Conservation (phyloP, 1,284 basidiomycete species). For the Naganishia albida region DNA sequence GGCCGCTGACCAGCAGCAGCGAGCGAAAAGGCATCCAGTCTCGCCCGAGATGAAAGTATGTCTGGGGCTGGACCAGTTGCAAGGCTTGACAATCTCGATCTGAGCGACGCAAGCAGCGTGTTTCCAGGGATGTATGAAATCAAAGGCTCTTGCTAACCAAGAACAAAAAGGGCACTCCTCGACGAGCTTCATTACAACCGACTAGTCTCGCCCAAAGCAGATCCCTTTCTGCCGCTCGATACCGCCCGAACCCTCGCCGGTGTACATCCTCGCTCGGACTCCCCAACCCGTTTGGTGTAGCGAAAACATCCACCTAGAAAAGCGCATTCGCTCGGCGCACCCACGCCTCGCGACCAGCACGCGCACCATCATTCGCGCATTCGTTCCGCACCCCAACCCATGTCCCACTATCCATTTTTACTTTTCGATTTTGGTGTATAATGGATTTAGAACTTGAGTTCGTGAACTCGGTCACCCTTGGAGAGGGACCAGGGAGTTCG, state of each 20-base stretch:
- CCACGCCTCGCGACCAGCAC: slow-evolving; percentile 4
- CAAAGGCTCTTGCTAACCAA: slow-evolving; percentile 13
- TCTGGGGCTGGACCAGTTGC: too few relatives aligned
- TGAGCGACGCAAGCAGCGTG: background rate
- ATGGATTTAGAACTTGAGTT: slow-evolving; percentile 54
- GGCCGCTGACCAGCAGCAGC: too few relatives aligned
- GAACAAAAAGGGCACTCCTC: background rate
- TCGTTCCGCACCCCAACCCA: background rate
- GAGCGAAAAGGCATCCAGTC: too few relatives aligned
- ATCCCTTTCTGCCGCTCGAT: background rate
- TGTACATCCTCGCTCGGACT: slow-evolving; percentile 15
- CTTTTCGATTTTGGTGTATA: slow-evolving; percentile 16
- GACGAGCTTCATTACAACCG: slow-evolving; percentile 22
- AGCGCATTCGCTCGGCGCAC: background rate
- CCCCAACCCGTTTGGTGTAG: slow-evolving; percentile 26
- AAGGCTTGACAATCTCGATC: background rate
- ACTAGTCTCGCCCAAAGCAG: background rate
- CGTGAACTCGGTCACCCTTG: slow-evolving; percentile 68
- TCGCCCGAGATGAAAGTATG: too few relatives aligned
- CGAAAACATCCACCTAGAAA: slow-evolving; percentile 1
- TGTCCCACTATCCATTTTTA: slow-evolving; percentile 1
- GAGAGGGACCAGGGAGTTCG: slow-evolving; percentile 91
- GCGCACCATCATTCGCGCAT: slow-evolving; percentile 1
- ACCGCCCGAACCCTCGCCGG: slow-evolving; percentile 1
- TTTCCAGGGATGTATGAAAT: slow-evolving; percentile 25